Evolutionary conservation across 2,329 filamentous ascomycete genomes (phyloP).

Genomic region (Fusarium phyllophilum): DNA sequence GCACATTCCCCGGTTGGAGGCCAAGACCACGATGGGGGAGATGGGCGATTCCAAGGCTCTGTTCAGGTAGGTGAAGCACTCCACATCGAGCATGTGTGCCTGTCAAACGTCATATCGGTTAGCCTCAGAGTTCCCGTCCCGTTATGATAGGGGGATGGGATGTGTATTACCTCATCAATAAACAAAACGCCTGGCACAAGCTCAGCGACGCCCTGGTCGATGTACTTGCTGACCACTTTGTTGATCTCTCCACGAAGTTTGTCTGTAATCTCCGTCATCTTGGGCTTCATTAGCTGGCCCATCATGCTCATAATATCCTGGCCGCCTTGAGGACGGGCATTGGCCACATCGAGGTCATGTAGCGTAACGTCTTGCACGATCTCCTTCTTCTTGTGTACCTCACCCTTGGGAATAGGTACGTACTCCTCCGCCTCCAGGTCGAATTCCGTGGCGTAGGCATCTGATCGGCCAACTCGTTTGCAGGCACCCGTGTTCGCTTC

Average conservation of each 20-base stretch:
- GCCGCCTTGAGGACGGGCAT: constrained; percentile 92
- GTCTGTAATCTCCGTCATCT: constrained; percentile 99
- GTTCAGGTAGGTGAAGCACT: constrained; percentile 99
- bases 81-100: constrained; percentile 99
- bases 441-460: constrained; percentile 98
- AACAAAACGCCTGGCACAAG: constrained; percentile 98
- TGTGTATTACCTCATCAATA: constrained; percentile 85
- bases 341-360: constrained; percentile 95
- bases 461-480: constrained; percentile 94
- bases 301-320: constrained; percentile 99
- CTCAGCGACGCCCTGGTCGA: constrained; percentile 97
- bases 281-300: constrained; percentile 99
- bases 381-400: constrained; percentile 99
- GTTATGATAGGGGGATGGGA: constrained; percentile 15
- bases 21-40: constrained; percentile 95
- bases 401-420: constrained; percentile 97
- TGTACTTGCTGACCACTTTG: constrained; percentile 99
- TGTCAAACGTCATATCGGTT: constrained; percentile 52
- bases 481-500: constrained; percentile 98
- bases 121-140: constrained; percentile 34
- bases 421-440: constrained; percentile 99
- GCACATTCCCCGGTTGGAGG: constrained; percentile 94
- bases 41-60: constrained; percentile 95
- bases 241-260: constrained; percentile 97
- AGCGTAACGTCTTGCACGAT: constrained; percentile 98